Evolutionary conservation across 2,329 filamentous ascomycete species (phyloP).

Genomic region (Fusarium sp.): DNA sequence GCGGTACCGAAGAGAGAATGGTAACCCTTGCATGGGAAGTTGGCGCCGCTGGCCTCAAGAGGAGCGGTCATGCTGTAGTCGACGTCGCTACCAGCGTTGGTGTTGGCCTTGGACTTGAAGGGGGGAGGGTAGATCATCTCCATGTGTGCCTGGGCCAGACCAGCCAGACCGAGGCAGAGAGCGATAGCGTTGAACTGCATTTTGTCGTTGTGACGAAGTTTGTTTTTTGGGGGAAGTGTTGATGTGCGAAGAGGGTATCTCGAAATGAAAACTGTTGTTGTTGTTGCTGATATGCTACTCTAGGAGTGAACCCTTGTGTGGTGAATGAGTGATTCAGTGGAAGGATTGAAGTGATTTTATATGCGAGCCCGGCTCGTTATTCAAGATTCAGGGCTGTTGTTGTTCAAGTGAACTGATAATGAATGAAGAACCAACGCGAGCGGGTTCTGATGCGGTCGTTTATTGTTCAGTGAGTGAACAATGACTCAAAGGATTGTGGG

Average conservation of each 20-base stretch:
- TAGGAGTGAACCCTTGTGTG: slow-evolving; percentile 22
- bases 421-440: slow-evolving; percentile 35
- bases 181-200: slow-evolving; percentile 60
- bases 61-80: slow-evolving; percentile 82
- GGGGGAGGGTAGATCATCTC: slow-evolving; percentile 67
- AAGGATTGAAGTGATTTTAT: slow-evolving; percentile 35
- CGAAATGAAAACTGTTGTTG: slow-evolving; percentile 14
- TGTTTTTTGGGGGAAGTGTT: not conserved
- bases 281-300: slow-evolving; percentile 22
- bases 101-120: slow-evolving; percentile 67
- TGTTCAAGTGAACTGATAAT: slow-evolving; percentile 41
- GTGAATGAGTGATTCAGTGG: slow-evolving; percentile 21
- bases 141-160: slow-evolving; percentile 67
- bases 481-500: slow-evolving; percentile 41
- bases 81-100: slow-evolving; percentile 60
- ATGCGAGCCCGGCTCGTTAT: slow-evolving; percentile 27
- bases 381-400: slow-evolving; percentile 20
- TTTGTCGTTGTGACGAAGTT: slow-evolving; percentile 16
- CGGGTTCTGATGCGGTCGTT: slow-evolving; percentile 32
- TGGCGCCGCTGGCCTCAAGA: slow-evolving; percentile 68
- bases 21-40: slow-evolving; percentile 83
- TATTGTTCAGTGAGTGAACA: slow-evolving; percentile 30
- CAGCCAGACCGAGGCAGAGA: slow-evolving; percentile 58
- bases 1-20: slow-evolving; percentile 62
- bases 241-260: no score